phyloP scores from a whole-genome alignment of 2,329 filamentous ascomycete genomes.

The Xylaria multiplex region DNA sequence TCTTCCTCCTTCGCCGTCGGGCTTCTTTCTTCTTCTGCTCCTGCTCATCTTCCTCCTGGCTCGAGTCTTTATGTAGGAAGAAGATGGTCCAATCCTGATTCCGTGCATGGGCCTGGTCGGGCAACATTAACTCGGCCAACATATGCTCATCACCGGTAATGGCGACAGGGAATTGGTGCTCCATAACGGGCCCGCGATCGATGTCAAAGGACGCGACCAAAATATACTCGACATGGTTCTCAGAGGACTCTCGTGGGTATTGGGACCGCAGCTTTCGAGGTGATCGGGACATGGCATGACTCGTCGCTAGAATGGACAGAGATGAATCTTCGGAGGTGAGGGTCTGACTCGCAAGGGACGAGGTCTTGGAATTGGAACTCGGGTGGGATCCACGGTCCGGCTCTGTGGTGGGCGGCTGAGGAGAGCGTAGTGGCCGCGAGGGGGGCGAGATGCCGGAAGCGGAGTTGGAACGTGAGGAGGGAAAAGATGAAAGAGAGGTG shows the following conservation, averaged over 20 bases:
- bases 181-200: constrained; percentile 95
- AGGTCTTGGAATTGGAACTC: constrained; percentile 68
- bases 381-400: constrained; percentile 67
- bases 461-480: constrained; percentile 63
- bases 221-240: constrained; percentile 99
- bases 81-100: constrained; percentile 99
- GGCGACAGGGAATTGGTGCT: constrained; percentile 93
- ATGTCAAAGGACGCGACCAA: constrained; percentile 97
- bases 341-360: constrained; percentile 60
- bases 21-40: constrained; percentile 69
- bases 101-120: constrained; percentile 92
- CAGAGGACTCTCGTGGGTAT: constrained; percentile 75
- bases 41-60: constrained; percentile 81
- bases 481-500: constrained; percentile 72
- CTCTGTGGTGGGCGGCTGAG: constrained; percentile 62
- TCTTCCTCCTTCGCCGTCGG: constrained; percentile 61
- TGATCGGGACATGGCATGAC: constrained; percentile 62
- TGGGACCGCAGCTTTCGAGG: constrained; percentile 73
- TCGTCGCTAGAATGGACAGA: constrained; percentile 61
- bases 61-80: constrained; percentile 95
- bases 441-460: constrained; percentile 65
- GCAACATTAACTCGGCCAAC: constrained; percentile 97
- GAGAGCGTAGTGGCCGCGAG: constrained; percentile 65
- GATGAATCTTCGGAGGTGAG: constrained; percentile 69
- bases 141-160: constrained; percentile 98